Evolutionary conservation across 495 filamentous ascomycete species (phyloP), one percentile per base, ranked within the genome.

Genomic region (Gamarada debralockiae): DNA sequence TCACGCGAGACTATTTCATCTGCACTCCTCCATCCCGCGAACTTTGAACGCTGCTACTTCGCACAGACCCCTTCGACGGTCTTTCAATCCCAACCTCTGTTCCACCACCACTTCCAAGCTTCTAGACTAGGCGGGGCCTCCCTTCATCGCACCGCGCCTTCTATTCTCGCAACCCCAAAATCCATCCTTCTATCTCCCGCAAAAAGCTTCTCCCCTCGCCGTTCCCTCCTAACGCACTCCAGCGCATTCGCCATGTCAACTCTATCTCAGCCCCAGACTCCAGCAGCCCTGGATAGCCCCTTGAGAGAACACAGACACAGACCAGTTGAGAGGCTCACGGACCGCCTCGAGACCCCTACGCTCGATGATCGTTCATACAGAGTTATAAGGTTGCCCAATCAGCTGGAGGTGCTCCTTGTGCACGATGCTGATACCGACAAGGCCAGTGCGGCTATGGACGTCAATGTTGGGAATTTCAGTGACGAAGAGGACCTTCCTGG

Each of bases 361-460:
- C 76, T 97, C 31, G 93, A 98, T 66, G 85, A 96, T 65, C 81
- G 93, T 17, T 80, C 79, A 2, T 99, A 99, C 65, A 78, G 92
- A 29, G 90, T 99, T 59, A 84, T 97, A 55, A 79, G 80, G 50
- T 72, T 99, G 39, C 72, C 82, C 3, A 99, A 97, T 67, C 71
- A 90, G 70, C 81, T 99, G n/a, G 95, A 99, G 73, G 93, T 83
- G 17, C 78, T 97, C 4, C 69, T 99, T 36, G 93, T 97, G 27
- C 93, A 97, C 68, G 93, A 99, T 67, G 82, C 88, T 5, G 87
- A 95, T 43, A 95, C 92, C 3, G 93, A 99, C 73, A 99, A 97
- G 77, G 91, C 92, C 52, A 92, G 89, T 61, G 95, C 91, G 18
- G 89, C 92, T 27, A 79, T 97, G 64, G 95, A 97, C 68, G 90